These are phyloP conservation scores for Fusarium bactridioides DNA, from an alignment of 2,329 filamentous ascomycete genomes.

Conservation along the genomic window DNA sequence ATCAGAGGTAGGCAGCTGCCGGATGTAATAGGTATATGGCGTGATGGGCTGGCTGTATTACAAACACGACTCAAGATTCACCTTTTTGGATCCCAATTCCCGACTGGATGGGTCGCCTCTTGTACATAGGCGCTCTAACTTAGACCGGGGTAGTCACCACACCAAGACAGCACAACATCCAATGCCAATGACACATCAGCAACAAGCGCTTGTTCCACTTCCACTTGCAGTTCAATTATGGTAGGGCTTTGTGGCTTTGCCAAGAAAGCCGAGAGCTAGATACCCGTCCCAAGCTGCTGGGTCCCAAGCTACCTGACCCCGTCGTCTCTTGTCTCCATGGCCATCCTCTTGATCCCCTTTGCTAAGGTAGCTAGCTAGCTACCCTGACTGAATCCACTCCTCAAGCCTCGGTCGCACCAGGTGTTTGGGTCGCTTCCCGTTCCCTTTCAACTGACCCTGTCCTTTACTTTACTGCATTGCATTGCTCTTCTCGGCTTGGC, in stretches of 20 bases:
- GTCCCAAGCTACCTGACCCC: conserved; percentile 18
- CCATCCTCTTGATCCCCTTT: conserved; percentile 9
- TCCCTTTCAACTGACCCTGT: conserved; percentile 1
- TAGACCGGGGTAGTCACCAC: conserved; percentile 16
- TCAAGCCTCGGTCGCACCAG: conserved; percentile 32
- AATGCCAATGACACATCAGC: conserved; percentile 18
- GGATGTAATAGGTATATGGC: background rate
- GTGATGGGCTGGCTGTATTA: background rate
- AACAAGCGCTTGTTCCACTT: conserved; percentile 22
- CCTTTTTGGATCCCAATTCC: conserved; percentile 9
- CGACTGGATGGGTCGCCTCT: conserved; percentile 34
- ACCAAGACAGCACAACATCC: conserved; percentile 15
- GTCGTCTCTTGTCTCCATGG: background rate
- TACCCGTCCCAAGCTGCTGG: conserved; percentile 44
- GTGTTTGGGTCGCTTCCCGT: conserved; percentile 24
- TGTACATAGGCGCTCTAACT: conserved; percentile 18
- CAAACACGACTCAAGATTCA: background rate
- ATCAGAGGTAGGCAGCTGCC: background rate
- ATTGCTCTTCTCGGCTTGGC: background rate
- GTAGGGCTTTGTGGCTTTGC: conserved; percentile 36
- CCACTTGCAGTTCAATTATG: conserved; percentile 14
- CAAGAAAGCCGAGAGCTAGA: conserved; percentile 39
- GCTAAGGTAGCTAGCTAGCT: background rate
- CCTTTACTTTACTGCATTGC: background rate
- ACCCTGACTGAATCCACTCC: conserved; percentile 26